Percentiles rank a stretch among this genome's conserved stretches.
phyloP scores from a whole-genome alignment of 345 rosid species.

The Xanthoceras sorbifolium region DNA sequence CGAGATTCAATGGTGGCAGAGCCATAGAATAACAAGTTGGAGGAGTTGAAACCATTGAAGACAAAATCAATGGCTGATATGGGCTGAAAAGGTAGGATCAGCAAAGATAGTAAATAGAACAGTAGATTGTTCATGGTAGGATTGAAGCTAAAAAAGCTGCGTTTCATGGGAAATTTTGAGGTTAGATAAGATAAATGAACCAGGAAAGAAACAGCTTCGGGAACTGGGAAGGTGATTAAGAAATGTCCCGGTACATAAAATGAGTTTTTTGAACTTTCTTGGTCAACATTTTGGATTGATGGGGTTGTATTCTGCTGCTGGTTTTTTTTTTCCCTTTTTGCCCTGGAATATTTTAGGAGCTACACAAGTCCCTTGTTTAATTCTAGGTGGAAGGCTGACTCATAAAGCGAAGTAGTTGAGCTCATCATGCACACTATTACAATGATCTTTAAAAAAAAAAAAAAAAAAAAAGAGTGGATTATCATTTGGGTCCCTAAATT shows the following conservation, averaged over 20 bases:
- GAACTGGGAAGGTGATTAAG: background rate
- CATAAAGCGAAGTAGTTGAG: background rate
- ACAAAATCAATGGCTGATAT: constrained; percentile 53
- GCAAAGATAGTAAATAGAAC: background rate
- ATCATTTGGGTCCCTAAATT: too few relatives aligned
- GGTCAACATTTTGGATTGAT: background rate
- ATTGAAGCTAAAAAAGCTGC: constrained; percentile 17
- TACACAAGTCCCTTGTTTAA: too few relatives aligned
- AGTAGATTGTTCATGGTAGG: constrained; percentile 29
- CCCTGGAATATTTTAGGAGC: too few relatives aligned
- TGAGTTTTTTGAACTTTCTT: background rate
- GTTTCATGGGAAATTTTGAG: constrained; percentile 1
- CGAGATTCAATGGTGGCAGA: constrained; percentile 49
- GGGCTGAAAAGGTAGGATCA: constrained; percentile 20
- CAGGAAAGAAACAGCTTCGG: background rate
- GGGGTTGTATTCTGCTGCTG: too few relatives aligned
- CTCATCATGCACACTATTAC: background rate
- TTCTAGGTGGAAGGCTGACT: background rate
- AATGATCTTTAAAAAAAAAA: background rate
- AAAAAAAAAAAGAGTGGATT: too few relatives aligned
- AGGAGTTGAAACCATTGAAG: constrained; percentile 68
- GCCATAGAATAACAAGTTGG: constrained; percentile 44
- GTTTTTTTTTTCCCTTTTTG: background rate
- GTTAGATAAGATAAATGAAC: background rate
- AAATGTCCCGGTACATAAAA: background rate